Evolutionary conservation across 2,329 filamentous ascomycete genomes (phyloP), one percentile per base, ranked within the genome.

Genomic region (Pezizomycotina sp.): DNA sequence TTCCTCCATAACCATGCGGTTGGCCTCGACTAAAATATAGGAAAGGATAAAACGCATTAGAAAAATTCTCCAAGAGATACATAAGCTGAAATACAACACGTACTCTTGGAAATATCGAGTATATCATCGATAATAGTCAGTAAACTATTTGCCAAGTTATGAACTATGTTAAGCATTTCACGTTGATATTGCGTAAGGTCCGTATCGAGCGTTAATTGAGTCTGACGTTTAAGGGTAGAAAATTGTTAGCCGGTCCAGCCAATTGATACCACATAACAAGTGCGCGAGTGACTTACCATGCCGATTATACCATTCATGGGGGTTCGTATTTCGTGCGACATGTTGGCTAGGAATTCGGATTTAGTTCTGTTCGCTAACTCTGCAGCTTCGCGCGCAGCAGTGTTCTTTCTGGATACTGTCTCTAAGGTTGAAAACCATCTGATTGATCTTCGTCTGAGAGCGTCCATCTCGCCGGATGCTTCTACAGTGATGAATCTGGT

Each of bases 241-340:
- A 12, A 24, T 8, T 28, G 12, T n/a, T 10, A 10, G 25, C 22
- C 20, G 12, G 4, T 12, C 7, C 4, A 18, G 9, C 31, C 21
- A 6, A 10, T 2, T 20, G 20, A 18, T 19, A 30, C 6, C n/a
- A n/a, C n/a, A n/a, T n/a, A n/a, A n/a, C n/a, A n/a, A n/a, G n/a
- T n/a, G n/a, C n/a, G n/a, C n/a, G n/a, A n/a, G n/a, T 20, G 16
- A 24, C 30, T 36, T 46, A 48, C 46, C 50, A 95, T 93, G 53
- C 84, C 84, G 50, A 93, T 92, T 55, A 93, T 93, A 51, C 84
- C 84, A 62, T 93, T 92, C 74, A 92, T 92, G 1, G 83, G 89
- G 22, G 89, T 98, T 55, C 86, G 72, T 51, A 95, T 95, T 59
- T 95, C 86, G 68, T 95, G 86, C 28, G 81, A 92, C 86, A 95